A percentile compares a stretch with the other conserved stretches of the same genome.
Evolutionary conservation across 805 yeast species (phyloP).

Genomic region (Suhomyces emberorum): DNA sequence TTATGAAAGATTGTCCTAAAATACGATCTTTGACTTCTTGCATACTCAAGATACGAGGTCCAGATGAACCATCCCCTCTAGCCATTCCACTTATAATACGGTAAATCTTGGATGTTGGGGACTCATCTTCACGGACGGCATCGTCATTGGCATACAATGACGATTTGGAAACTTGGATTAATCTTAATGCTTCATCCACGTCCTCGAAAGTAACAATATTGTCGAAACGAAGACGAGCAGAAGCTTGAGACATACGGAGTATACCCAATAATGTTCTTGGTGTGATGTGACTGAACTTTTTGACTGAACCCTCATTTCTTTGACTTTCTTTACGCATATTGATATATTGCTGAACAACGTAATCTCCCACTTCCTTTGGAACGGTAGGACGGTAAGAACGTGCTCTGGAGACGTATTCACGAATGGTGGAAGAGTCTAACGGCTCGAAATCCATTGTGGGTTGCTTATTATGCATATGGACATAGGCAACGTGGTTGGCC

Average conservation of each 20-base stretch:
- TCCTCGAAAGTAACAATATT: conserved; percentile 69
- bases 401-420: conserved; percentile 87
- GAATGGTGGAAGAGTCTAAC: conserved; percentile 70
- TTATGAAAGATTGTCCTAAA: conserved; percentile 79
- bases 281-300: conserved; percentile 86
- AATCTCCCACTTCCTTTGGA: conserved; percentile 78
- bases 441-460: conserved; percentile 78
- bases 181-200: conserved; percentile 92
- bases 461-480: conserved; percentile 88
- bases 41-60: conserved; percentile 36
- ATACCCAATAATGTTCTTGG: conserved; percentile 93
- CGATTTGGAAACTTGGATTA: conserved; percentile 81
- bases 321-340: conserved; percentile 91
- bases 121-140: conserved; percentile 55
- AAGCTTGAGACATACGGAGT: conserved; percentile 88
- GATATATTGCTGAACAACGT: conserved; percentile 81
- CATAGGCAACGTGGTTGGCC: conserved; percentile 93
- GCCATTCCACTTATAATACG: conserved; percentile 65
- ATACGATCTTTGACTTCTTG: conserved; percentile 57
- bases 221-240: conserved; percentile 84
- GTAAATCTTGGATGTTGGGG: conserved; percentile 66
- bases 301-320: conserved; percentile 67
- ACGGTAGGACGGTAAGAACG: conserved; percentile 82
- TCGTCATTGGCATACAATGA: conserved; percentile 58
- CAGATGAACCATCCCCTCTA: conserved; percentile 28